Evolutionary conservation across 371 early-diverging fungal genomes (phyloP), one percentile per base, ranked within the genome.

Genomic region (Mortierella sp.): DNA sequence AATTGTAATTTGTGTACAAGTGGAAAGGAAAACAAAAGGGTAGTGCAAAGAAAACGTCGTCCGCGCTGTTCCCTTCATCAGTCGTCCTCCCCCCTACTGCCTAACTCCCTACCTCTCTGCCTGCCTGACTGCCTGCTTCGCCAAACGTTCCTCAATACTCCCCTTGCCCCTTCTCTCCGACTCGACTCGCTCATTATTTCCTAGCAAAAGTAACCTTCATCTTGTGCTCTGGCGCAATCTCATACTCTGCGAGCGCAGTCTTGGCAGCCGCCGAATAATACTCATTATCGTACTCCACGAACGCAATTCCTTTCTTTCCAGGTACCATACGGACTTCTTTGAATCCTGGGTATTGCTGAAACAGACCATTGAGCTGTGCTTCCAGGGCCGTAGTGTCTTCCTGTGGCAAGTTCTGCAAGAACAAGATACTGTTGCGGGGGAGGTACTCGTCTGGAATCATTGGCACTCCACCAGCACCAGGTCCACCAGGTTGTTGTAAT

Each of bases 211-310:
- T 94, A 21, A 98, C 94, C 84, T 93, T 94, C 92, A 98, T 94
- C 54, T 91, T 89, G 72, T 95, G 91, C n/a, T 93, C 93, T 26
- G 93, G 91, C 31, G 91, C 90, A 19, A 98, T 88, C 78, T 90
- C 91, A 81, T 96, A 95, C 21, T 95, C 96, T 73, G 96, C 89
- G 72, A 98, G 89, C 28, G 96, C 95, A 24, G 87, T 90, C 84
- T 93, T 94, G 48, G 98, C 98, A 44, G 93, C 92, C 13, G 92
- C 91, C 1, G 98, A 97, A 73, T 96, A 93, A 6, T 90, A 89
- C 50, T 95, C 95, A 44, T 90, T 95, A 72, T 95, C 96, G 87
- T 97, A 99, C 88, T 99, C 99, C 38, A 98, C 97, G 92, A 98
- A 99, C 0, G 98, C 98, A 88, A 98, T 95, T 10, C 93, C 95